phyloP scores from a whole-genome alignment of 768 basidiomycete species.

The Termitomyces sp. region DNA sequence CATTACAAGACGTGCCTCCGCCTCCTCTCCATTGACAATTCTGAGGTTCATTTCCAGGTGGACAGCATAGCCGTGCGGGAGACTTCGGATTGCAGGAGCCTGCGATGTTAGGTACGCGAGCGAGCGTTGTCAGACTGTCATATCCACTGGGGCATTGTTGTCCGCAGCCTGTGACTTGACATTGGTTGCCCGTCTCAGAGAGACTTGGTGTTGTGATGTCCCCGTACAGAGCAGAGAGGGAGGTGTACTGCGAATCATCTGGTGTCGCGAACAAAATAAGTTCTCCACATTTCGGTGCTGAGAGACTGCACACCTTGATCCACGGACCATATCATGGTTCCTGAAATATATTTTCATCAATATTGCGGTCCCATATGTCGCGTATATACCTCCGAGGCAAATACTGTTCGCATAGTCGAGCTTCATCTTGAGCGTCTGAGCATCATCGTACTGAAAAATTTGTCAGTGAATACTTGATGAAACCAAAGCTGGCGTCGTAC shows the following conservation, averaged over 20 bases:
- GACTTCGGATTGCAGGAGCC: not conserved
- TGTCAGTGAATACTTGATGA: not conserved
- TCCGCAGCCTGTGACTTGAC: not conserved
- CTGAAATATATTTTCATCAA: not conserved
- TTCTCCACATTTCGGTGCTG: not conserved
- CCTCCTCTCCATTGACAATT: not conserved
- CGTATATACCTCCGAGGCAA: slow-evolving; percentile 10
- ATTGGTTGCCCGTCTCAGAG: not conserved
- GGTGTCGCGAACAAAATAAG: not conserved
- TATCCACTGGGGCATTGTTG: not conserved
- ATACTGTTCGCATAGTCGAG: slow-evolving; percentile 13
- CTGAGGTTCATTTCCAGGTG: not conserved
- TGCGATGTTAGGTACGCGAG: not conserved
- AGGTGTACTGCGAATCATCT: slow-evolving; percentile 4
- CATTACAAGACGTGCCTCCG: not conserved
- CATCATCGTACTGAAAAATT: slow-evolving; percentile 9
- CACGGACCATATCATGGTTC: slow-evolving; percentile 11
- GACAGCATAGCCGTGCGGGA: not conserved
- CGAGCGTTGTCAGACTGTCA: not conserved
- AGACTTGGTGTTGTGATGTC: not conserved
- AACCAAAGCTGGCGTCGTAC: not conserved
- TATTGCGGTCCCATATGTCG: not conserved
- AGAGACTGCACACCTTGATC: not conserved
- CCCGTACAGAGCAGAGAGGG: not conserved
- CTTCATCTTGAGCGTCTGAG: slow-evolving; percentile 15